Evolutionary conservation across 345 rosid genomes (phyloP).

Genomic region (Bretschneidera sinensis): DNA sequence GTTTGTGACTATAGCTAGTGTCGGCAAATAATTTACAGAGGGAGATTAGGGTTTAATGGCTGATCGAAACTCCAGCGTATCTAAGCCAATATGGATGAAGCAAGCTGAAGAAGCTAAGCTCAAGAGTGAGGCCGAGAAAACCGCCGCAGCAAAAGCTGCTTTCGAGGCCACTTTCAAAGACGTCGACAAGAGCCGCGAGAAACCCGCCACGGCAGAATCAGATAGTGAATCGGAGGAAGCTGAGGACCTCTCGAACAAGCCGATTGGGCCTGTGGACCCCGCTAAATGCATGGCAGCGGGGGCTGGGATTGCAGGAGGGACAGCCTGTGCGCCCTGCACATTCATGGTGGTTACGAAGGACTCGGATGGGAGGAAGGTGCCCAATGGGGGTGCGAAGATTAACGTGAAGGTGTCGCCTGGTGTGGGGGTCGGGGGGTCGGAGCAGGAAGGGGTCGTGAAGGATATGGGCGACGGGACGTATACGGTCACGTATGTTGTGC

Average conservation of each 20-base stretch:
- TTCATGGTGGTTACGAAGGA: slow-evolving; percentile 83
- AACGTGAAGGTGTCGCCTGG: slow-evolving; percentile 83
- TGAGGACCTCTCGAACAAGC: slow-evolving; percentile 61
- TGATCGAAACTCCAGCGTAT: slow-evolving; percentile 35
- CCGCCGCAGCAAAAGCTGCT: slow-evolving; percentile 94
- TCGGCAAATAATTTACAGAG: not conserved
- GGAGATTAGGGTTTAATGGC: slow-evolving; percentile 37
- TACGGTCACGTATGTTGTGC: slow-evolving; percentile 84
- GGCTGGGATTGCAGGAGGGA: slow-evolving; percentile 88
- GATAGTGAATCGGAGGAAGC: slow-evolving; percentile 74
- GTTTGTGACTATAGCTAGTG: not conserved
- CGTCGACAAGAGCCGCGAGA: slow-evolving; percentile 34
- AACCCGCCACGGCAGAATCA: slow-evolving; percentile 41
- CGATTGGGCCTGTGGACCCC: slow-evolving; percentile 89
- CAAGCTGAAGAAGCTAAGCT: slow-evolving; percentile 95
- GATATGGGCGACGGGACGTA: slow-evolving; percentile 94
- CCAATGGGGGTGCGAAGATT: slow-evolving; percentile 66
- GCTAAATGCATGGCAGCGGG: slow-evolving; percentile 84
- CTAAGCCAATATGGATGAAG: slow-evolving; percentile 89
- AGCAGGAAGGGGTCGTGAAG: slow-evolving; percentile 87
- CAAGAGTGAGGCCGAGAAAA: slow-evolving; percentile 85
- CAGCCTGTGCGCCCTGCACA: slow-evolving; percentile 83
- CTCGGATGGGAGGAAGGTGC: slow-evolving; percentile 78
- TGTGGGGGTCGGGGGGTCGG: slow-evolving; percentile 89
- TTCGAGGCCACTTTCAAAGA: slow-evolving; percentile 92